These are phyloP conservation scores for Epichloe elymi DNA, from an alignment of 2,329 filamentous ascomycete species.

Conservation along the genomic window DNA sequence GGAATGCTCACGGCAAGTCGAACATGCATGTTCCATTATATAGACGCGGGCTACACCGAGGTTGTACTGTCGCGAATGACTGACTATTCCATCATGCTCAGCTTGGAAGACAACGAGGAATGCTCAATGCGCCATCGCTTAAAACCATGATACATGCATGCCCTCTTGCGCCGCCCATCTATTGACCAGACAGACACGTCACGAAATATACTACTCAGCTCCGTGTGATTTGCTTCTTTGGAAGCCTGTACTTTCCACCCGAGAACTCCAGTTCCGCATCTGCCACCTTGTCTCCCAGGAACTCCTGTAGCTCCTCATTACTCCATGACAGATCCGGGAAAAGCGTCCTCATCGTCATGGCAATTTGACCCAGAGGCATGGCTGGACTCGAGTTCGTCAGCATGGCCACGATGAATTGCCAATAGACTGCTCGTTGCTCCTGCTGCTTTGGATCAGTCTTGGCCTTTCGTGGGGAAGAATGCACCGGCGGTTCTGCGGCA, in stretches of 20 bases:
- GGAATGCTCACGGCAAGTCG: no score
- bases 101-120: no score
- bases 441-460: conserved; percentile 51
- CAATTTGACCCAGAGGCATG: conserved; percentile 70
- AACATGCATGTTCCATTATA: no score
- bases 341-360: conserved; percentile 91
- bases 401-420: conserved; percentile 91
- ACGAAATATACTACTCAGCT: neutral
- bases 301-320: conserved; percentile 73
- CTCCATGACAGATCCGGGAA: conserved; percentile 81
- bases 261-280: conserved; percentile 55
- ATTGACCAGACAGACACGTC: no score
- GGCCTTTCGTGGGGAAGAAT: conserved; percentile 35
- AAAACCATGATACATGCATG: no score
- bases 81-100: no score
- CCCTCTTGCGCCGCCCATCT: no score
- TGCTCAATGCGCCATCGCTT: no score
- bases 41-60: no score
- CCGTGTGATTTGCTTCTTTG: conserved; percentile 36
- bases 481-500: conserved; percentile 9
- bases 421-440: conserved; percentile 55
- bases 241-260: conserved; percentile 57
- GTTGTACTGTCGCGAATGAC: no score
- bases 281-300: conserved; percentile 66
- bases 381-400: conserved; percentile 73